These are phyloP conservation scores for Mycena pura DNA, from an alignment of 768 basidiomycete genomes.

Conservation along the genomic window DNA sequence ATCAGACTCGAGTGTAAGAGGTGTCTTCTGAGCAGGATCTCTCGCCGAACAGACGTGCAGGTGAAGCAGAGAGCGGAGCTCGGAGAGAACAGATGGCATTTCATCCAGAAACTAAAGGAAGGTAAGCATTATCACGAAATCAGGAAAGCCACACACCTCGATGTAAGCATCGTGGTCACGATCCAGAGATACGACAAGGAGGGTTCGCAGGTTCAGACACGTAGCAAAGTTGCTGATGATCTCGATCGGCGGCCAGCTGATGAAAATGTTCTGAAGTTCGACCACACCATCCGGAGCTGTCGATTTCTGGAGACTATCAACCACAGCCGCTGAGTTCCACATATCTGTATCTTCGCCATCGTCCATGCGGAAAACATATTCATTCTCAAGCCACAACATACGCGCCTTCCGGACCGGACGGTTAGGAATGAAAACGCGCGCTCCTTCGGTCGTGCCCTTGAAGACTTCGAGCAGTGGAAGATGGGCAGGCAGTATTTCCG, in stretches of 20 bases:
- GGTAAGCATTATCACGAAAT: background rate
- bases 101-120: background rate
- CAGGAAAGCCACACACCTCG: background rate
- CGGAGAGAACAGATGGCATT: background rate
- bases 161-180: background rate
- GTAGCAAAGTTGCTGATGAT: background rate
- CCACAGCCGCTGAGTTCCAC: background rate
- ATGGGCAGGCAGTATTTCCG: background rate
- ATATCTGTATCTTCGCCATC: too few species aligned
- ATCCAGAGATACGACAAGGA: background rate
- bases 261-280: background rate
- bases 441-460: conserved; percentile 2
- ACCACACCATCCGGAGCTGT: background rate
- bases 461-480: background rate
- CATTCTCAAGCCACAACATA: conserved; percentile 12
- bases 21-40: background rate
- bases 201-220: background rate
- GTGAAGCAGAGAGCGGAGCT: background rate
- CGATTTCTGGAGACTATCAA: background rate
- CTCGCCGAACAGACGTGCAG: background rate
- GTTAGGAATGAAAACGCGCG: background rate
- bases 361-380: too few species aligned
- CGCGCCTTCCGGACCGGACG: background rate
- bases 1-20: background rate
- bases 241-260: background rate